Base-by-base conservation (phyloP, 2,329 filamentous ascomycete genomes). In the Beauveria brongniartii region DNA sequence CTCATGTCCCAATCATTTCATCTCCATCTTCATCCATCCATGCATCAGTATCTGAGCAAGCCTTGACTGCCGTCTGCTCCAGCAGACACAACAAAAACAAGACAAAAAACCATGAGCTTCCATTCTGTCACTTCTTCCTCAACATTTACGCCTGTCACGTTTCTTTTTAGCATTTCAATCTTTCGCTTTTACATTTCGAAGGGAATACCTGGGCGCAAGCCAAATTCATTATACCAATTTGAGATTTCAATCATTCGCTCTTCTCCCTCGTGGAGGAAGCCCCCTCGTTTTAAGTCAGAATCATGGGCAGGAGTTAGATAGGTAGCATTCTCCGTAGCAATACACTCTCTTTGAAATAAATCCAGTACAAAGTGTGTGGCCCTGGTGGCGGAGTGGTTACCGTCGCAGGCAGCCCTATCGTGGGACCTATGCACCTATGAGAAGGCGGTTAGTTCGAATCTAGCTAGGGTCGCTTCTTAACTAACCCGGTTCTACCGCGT, bases 41-140 rank as follows among this genome's bases (percentile, higher is more conserved):
- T 48, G 26, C 37, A 53, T 48, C 18, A 40, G n/a, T 24, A 26
- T 44, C 47, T 52, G 55, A 59, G 55, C 47, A 0, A 37, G 46
- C 30, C 55, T 58, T 22, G 46, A 58, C 46, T 12, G 24, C 55
- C 41, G 47, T 22, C n/a, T 43, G 52, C 52, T 40, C 34, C 16
- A 37, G 34, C 34, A 37, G 9, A 30, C n/a, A 26, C 7, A 37
- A 18, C 8, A 44, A 28, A 26, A 56, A 20, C 9, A 28, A 34
- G 58, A 47, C 61, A 64, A 61, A 59, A 63, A 61, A 50, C 6
- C 54, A 41, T 14, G 14, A 10, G 62, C 59, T 44, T 62, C 48
- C 54, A 18, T 62, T 61, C 60, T 37, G 48, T 54, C 52, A 62
- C 59, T 61, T 65, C 30, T 28, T 18, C 40, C 26, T 55, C 34